phyloP scores from a whole-genome alignment of 306 rosid species.

The Styphnolobium japonicum region DNA sequence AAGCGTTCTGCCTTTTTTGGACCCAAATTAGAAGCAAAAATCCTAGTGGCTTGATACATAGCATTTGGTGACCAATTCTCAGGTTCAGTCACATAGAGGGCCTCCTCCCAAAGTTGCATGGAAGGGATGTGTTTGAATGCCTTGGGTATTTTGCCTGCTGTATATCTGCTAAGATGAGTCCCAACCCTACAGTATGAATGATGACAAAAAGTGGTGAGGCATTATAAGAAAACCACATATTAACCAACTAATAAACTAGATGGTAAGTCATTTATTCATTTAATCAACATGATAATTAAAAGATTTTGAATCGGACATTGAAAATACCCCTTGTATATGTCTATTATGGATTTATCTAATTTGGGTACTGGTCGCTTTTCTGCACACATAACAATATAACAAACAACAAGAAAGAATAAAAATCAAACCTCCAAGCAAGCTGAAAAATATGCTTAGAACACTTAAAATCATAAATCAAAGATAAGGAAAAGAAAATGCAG shows the following conservation, averaged over 20 bases:
- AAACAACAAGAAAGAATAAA: not conserved
- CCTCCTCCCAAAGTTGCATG: conserved; percentile 74
- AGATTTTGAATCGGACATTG: not conserved
- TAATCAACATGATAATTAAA: not conserved
- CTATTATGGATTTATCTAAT: conserved; percentile 63
- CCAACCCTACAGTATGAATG: conserved; percentile 58
- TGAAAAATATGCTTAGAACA: not conserved
- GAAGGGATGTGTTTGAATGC: conserved; percentile 78
- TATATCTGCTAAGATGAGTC: conserved; percentile 58
- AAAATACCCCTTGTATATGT: conserved; percentile 68
- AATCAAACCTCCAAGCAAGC: not conserved
- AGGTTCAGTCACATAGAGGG: conserved; percentile 80
- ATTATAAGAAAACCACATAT: not conserved
- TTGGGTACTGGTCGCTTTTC: conserved; percentile 68
- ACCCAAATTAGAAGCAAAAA: conserved; percentile 80
- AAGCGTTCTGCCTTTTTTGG: conserved; percentile 73
- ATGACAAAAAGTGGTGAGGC: not conserved
- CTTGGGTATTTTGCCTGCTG: conserved; percentile 74
- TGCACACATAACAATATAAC: conserved; percentile 37
- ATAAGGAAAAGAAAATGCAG: not conserved
- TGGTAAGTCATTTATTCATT: not conserved
- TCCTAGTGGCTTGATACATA: conserved; percentile 77
- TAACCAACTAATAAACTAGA: not conserved
- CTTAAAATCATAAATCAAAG: not conserved
- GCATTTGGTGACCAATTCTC: conserved; percentile 96